Percentiles rank a stretch among this genome's conserved stretches.
phyloP scores from a whole-genome alignment of 495 filamentous ascomycete genomes.

The Xylaria nigripes region DNA sequence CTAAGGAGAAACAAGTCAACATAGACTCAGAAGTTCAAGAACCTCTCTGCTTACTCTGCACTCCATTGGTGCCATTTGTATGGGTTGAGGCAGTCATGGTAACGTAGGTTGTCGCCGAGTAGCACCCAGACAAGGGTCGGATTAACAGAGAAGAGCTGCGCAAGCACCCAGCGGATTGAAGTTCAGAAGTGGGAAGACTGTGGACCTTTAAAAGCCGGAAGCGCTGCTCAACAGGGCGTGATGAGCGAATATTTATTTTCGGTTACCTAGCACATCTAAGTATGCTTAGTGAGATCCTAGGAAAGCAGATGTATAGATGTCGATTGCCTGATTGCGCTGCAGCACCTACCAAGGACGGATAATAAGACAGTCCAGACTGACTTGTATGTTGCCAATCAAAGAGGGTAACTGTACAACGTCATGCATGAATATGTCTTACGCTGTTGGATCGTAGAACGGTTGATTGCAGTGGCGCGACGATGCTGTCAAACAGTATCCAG shows the following conservation, averaged over 20 bases:
- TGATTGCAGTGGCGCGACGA: not conserved
- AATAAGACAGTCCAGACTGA: conserved; percentile 14
- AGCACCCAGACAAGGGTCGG: not conserved
- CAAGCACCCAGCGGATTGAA: not conserved
- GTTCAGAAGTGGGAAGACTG: not conserved
- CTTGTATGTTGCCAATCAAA: conserved; percentile 12
- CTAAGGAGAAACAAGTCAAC: conserved; percentile 7
- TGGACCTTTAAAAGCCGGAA: not conserved
- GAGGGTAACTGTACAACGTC: not conserved
- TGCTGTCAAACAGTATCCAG: not conserved
- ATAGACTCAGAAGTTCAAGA: not conserved
- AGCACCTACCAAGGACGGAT: conserved; percentile 15
- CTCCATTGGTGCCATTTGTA: conserved; percentile 21
- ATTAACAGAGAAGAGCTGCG: not conserved
- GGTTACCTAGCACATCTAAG: conserved; percentile 9
- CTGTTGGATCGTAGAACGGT: not conserved
- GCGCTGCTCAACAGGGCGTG: not conserved
- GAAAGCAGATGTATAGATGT: conserved; percentile 22
- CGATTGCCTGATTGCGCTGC: conserved; percentile 18
- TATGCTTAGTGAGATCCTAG: conserved; percentile 4
- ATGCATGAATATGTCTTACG: not conserved
- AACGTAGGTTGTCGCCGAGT: not conserved
- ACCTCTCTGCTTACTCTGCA: conserved; percentile 16
- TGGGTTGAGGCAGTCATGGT: conserved; percentile 19
- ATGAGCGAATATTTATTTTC: conserved; percentile 8